These are phyloP conservation scores for Yueomyces sinensis DNA, from an alignment of 805 yeast species.

Conservation along the genomic window DNA sequence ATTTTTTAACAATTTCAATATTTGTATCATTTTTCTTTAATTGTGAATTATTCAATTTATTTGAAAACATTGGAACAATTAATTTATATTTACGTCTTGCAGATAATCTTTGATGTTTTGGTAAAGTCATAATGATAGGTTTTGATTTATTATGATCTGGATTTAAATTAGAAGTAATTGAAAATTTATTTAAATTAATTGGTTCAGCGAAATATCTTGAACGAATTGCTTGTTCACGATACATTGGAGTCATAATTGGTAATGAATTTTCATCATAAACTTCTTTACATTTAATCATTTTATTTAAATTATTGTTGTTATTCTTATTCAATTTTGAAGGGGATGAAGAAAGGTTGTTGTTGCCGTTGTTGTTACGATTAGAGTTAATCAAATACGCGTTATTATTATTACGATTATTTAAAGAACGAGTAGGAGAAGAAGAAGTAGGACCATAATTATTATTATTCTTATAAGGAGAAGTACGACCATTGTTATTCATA, in stretches of 20 bases:
- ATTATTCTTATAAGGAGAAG: neutral
- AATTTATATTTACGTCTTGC: constrained; percentile 6
- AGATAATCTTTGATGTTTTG: constrained; percentile 1
- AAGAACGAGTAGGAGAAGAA: neutral
- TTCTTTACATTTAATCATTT: neutral
- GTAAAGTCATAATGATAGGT: constrained; percentile 7
- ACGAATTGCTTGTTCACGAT: neutral
- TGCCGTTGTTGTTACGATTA: neutral
- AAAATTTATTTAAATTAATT: constrained; percentile 4
- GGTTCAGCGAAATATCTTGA: neutral
- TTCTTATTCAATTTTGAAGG: neutral
- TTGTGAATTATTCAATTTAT: neutral
- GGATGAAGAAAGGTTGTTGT: no score
- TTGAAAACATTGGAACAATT: constrained; percentile 3
- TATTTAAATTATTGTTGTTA: neutral
- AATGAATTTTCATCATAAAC: neutral
- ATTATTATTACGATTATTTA: neutral
- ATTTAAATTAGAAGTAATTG: neutral
- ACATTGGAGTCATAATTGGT: neutral
- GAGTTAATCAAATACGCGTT: neutral
- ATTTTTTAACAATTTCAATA: constrained; percentile 2
- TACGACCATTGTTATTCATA: neutral
- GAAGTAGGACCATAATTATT: no score
- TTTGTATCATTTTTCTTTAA: neutral
- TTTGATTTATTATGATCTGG: constrained; percentile 3